phyloP scores from a whole-genome alignment of 1,139 yeast genomes.

The Blastobotrys serpentis region DNA sequence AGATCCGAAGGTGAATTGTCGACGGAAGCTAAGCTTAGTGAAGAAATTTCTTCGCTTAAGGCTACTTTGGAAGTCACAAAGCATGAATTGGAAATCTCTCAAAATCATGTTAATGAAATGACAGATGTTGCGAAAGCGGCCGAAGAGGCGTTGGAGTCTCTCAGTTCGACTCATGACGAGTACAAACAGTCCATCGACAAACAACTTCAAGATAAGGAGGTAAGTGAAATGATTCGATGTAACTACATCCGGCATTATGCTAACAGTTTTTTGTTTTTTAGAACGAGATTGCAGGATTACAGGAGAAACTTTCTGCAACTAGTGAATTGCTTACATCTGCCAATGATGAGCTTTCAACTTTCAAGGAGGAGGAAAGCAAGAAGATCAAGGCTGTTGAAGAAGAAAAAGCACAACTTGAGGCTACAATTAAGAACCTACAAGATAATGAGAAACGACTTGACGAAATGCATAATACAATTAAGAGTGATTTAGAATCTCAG shows the following conservation, averaged over 20 bases:
- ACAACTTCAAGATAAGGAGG: constrained; percentile 43
- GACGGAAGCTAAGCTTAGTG: constrained; percentile 23
- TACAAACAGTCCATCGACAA: constrained; percentile 44
- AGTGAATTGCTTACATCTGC: constrained; percentile 34
- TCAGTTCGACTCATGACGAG: constrained; percentile 46
- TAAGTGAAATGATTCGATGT: constrained; percentile 30
- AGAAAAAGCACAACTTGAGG: constrained; percentile 41
- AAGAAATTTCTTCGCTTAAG: constrained; percentile 38
- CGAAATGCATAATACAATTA: constrained; percentile 30
- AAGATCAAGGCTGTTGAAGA: constrained; percentile 32
- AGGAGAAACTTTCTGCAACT: constrained; percentile 39
- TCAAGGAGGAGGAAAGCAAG: constrained; percentile 27
- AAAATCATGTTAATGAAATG: constrained; percentile 50
- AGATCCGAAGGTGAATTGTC: constrained; percentile 10
- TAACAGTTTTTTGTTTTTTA: too few relatives aligned
- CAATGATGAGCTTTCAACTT: constrained; percentile 26
- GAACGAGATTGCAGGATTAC: constrained; percentile 41
- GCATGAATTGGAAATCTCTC: constrained; percentile 49
- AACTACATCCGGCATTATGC: too few relatives aligned
- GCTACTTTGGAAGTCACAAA: constrained; percentile 45
- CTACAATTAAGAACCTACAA: constrained; percentile 46
- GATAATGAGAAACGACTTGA: constrained; percentile 40
- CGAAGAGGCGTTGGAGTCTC: constrained; percentile 47
- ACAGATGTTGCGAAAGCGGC: constrained; percentile 50
- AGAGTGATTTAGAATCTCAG: constrained; percentile 54